Conservation (phyloP, 768 basidiomycete genomes). For the Chalciporus pseudorubinellus region DNA sequence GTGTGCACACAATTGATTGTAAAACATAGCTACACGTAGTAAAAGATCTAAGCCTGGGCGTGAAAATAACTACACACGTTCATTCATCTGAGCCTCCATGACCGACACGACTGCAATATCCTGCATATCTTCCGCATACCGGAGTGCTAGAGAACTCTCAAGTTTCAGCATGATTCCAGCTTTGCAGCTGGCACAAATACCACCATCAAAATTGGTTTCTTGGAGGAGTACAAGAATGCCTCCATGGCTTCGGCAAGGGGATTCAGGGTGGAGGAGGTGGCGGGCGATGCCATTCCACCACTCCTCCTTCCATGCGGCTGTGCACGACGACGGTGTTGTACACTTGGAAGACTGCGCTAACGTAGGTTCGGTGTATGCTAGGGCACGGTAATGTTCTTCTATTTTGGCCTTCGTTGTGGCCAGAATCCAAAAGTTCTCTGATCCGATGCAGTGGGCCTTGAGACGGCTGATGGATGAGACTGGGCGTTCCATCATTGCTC, state of each 20-base stretch:
- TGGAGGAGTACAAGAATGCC: background rate
- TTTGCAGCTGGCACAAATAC: background rate
- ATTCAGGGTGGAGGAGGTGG: constrained; percentile 1
- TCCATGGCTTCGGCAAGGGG: background rate
- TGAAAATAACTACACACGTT: background rate
- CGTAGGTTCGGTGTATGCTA: background rate
- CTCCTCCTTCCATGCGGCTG: background rate
- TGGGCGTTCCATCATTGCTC: background rate
- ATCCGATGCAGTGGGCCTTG: constrained; percentile 1
- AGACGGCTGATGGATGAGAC: constrained; percentile 2
- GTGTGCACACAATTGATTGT: no score
- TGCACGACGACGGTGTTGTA: background rate
- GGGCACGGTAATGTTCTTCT: background rate
- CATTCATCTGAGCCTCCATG: background rate
- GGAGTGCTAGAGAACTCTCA: background rate
- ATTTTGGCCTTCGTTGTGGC: background rate
- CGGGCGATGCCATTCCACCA: constrained; percentile 13
- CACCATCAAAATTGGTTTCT: background rate
- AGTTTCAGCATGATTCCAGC: background rate
- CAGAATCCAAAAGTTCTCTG: constrained; percentile 2
- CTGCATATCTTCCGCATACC: background rate
- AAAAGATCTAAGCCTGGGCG: no score
- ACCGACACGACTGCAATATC: background rate
- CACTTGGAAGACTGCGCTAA: background rate
- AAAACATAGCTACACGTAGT: no score